phyloP scores from a whole-genome alignment of 2,329 filamentous ascomycete genomes.

The Colletotrichum simmondsii region DNA sequence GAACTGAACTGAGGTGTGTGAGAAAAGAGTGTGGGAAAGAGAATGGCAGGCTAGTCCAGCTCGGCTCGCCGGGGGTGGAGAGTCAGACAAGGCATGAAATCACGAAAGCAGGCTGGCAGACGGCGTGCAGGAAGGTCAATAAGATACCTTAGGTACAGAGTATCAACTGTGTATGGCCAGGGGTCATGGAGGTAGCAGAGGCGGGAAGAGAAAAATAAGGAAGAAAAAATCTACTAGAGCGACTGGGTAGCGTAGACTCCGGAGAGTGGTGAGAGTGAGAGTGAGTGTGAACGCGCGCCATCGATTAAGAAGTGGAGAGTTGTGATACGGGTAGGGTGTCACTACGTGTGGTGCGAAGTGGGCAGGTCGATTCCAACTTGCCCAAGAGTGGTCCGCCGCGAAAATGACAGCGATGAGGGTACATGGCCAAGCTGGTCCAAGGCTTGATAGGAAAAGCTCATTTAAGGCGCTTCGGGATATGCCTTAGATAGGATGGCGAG shows the following conservation, averaged over 20 bases:
- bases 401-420: slow-evolving; percentile 24
- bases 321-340: slow-evolving; percentile 34
- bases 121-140: slow-evolving; percentile 29
- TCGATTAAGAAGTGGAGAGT: slow-evolving; percentile 30
- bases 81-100: slow-evolving; percentile 28
- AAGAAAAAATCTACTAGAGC: slow-evolving; percentile 2
- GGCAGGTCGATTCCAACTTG: slow-evolving; percentile 14
- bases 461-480: neutral
- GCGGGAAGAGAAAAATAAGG: neutral
- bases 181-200: slow-evolving; percentile 23
- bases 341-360: slow-evolving; percentile 33
- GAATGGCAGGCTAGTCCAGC: slow-evolving; percentile 23
- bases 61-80: slow-evolving; percentile 29
- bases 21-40: slow-evolving; percentile 18
- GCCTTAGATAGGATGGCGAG: slow-evolving; percentile 1
- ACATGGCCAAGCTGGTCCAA: slow-evolving; percentile 1
- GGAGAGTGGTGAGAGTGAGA: slow-evolving; percentile 26
- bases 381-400: neutral
- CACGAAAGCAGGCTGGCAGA: slow-evolving; percentile 36
- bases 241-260: neutral
- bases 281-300: slow-evolving; percentile 27
- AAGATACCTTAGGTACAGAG: neutral
- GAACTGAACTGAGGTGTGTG: slow-evolving; percentile 22
- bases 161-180: neutral
- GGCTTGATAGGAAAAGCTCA: slow-evolving; percentile 9